Evolutionary conservation across 2,329 filamentous ascomycete genomes (phyloP), one percentile per base, ranked within the genome.

Genomic region (Apiospora malaysiana): DNA sequence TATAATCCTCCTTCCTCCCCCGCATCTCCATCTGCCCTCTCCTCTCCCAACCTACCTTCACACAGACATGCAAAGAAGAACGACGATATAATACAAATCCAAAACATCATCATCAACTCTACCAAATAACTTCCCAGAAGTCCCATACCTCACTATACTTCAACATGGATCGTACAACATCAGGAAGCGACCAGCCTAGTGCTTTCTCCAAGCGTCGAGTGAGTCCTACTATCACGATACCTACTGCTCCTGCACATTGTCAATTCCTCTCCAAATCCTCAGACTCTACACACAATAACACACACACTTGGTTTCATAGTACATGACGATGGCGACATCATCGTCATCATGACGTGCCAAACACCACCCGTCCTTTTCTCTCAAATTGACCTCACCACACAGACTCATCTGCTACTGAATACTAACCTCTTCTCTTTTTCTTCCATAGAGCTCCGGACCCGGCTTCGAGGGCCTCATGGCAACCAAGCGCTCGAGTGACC

Each of bases 391-490:
- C 32, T 12, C 18, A n/a, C 6, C 6, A 6, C 32, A 21, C 32
- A 40, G 40, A 40, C 6, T n/a, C 27, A 8, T n/a, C 16, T 25
- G 10, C 47, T 25, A 18, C 27, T 43, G 7, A 32, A 32, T 40
- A 42, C 25, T 65, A 1, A 67, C 47, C 51, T 40, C 59, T 42
- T 27, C 23, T 59, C 1, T 7, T 18, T 46, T 25, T 56, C 21
- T 66, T 18, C 27, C 16, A 12, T 70, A 85, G 83, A 85, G 84
- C 76, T 87, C 85, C 9, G 65, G 65, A 27, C 83, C 85, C 66
- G 80, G 86, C 75, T 90, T 89, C 77, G 84, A 87, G 5, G 81
- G 83, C 16, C 84, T 90, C 1, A 81, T 84, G 66, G 83, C 85
- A 72, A 84, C 86, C 70, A 89, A 88, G 79, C 84, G 86, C 68